Conservation (phyloP, 2,329 filamentous ascomycete genomes). For the Beauveria australis region DNA sequence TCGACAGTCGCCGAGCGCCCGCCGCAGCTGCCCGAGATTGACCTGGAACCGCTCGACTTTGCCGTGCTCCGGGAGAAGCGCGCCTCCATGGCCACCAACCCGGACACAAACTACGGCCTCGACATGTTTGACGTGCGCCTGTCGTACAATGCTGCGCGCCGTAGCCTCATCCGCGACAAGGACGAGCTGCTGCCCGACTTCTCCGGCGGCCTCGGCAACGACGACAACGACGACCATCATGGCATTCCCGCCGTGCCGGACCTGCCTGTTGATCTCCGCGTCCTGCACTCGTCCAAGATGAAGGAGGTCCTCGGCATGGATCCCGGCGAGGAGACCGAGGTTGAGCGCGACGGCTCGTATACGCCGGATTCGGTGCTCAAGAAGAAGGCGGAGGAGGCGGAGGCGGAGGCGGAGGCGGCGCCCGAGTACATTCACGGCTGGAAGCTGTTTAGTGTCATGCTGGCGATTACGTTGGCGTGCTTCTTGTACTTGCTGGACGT, state of each 20-base stretch:
- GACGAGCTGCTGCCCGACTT: slow-evolving; percentile 7
- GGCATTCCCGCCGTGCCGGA: background rate
- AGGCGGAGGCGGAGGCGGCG: background rate
- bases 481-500: slow-evolving; percentile 44
- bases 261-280: background rate
- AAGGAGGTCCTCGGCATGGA: slow-evolving; percentile 9
- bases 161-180: slow-evolving; percentile 9
- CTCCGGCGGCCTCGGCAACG: background rate
- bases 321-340: slow-evolving; percentile 6
- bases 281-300: slow-evolving; percentile 9
- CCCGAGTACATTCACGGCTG: slow-evolving; percentile 18
- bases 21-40: slow-evolving; percentile 8
- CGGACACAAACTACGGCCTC: slow-evolving; percentile 3
- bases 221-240: too few relatives aligned
- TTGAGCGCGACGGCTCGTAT: background rate
- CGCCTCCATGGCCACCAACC: slow-evolving; percentile 4
- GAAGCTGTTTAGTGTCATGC: slow-evolving; percentile 27
- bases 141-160: slow-evolving; percentile 8
- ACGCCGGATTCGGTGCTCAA: slow-evolving; percentile 7
- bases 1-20: slow-evolving; percentile 2
- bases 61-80: slow-evolving; percentile 8
- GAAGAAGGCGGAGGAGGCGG: slow-evolving; percentile 9
- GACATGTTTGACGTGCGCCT: slow-evolving; percentile 9
- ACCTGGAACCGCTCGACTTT: slow-evolving; percentile 9
- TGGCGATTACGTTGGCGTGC: slow-evolving; percentile 31